Percentiles rank a stretch among this genome's conserved stretches.
Conservation (phyloP, 148 eudicot species). For the Suaeda aralocaspica region DNA sequence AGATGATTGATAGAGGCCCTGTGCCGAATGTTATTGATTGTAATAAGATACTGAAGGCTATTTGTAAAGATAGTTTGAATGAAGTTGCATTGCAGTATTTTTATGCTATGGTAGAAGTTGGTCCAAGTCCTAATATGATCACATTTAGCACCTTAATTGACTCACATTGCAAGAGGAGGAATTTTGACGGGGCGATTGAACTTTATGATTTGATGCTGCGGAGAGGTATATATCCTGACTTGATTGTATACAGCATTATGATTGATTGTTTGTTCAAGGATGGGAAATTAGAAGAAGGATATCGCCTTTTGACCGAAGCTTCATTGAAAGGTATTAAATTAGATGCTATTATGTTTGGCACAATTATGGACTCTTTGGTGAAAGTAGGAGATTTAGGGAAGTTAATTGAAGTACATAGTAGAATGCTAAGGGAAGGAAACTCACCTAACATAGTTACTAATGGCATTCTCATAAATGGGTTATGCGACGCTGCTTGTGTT, state of each 20-base stretch:
- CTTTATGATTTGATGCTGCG: constrained; percentile 40
- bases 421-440: constrained; percentile 42
- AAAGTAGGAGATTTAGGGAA: constrained; percentile 38
- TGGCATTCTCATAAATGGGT: constrained; percentile 50
- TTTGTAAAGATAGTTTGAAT: constrained; percentile 35
- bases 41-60: constrained; percentile 45
- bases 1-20: constrained; percentile 45
- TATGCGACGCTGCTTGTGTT: constrained; percentile 41
- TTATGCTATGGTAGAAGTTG: constrained; percentile 35
- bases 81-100: constrained; percentile 37
- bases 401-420: constrained; percentile 38
- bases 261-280: constrained; percentile 47
- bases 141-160: constrained; percentile 61
- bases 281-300: constrained; percentile 43
- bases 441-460: constrained; percentile 40
- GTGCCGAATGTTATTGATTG: constrained; percentile 38
- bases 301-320: constrained; percentile 35
- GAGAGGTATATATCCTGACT: constrained; percentile 45
- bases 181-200: constrained; percentile 42
- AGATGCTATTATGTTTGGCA: constrained; percentile 49
- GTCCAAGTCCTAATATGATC: constrained; percentile 59
- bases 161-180: constrained; percentile 39
- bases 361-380: constrained; percentile 51
- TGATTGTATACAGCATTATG: constrained; percentile 49
- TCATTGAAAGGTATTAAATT: constrained; percentile 39